Evolutionary conservation across 768 basidiomycete species (phyloP).

Genomic region (Trametes cubensis): DNA sequence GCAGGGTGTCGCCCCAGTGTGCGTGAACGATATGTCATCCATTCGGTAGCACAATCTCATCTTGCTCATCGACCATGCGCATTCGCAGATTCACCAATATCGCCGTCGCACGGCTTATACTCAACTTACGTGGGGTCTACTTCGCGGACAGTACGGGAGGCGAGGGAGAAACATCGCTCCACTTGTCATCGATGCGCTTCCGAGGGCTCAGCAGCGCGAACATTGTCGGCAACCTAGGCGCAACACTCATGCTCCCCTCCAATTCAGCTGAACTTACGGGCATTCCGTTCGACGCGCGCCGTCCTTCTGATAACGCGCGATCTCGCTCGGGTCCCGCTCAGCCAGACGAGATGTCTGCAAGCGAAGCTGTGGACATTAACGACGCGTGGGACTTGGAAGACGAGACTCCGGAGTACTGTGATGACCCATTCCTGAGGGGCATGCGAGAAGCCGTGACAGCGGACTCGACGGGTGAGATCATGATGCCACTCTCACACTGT

Average conservation of each 20-base stretch:
- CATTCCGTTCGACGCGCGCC: not conserved
- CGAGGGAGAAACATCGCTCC: not conserved
- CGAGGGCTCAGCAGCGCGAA: not conserved
- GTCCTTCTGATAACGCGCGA: not conserved
- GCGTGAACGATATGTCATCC: not conserved
- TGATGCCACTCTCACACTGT: no score
- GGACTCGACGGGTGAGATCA: no score
- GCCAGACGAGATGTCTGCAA: no score
- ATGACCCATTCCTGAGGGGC: not conserved
- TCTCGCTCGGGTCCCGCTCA: no score
- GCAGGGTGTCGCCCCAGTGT: constrained; percentile 13
- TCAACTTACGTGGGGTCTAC: constrained; percentile 12
- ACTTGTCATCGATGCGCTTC: constrained; percentile 8
- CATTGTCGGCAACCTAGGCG: constrained; percentile 14
- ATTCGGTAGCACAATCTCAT: not conserved
- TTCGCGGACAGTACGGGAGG: not conserved
- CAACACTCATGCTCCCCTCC: not conserved
- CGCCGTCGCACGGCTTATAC: constrained; percentile 12
- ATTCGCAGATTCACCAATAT: constrained; percentile 8
- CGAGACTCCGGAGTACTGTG: not conserved
- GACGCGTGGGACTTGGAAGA: constrained; percentile 2
- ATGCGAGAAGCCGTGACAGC: not conserved
- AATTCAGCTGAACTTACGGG: no score
- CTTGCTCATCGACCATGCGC: not conserved
- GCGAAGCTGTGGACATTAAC: no score